Evolutionary conservation across 352 stramenopile genomes (phyloP), one percentile per base, ranked within the genome.

Genomic region (Phytophthora colocasiae): DNA sequence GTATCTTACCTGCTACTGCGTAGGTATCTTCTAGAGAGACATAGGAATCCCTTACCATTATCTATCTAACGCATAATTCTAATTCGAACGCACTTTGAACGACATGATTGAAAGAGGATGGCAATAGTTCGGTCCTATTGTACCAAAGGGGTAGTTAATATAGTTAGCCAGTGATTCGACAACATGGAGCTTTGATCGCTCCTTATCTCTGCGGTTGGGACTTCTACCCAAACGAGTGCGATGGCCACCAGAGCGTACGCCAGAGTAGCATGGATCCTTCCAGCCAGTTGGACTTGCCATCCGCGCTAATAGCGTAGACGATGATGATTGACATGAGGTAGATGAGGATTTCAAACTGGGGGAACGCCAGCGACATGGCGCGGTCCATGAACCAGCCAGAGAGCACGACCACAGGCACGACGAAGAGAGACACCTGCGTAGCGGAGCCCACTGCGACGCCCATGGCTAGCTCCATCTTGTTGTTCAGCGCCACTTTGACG

Each of bases 391-490:
- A 72, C 97, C 97, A 99, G 57, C 97, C 97, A 15, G 97, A 85
- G 27, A 99, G 64, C 34, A 99, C 95, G 17, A 97, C 92, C 2
- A 98, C 80, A 4, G 97, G 97, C 32, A 99, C 90, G 22, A 99
- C 97, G 73, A 99, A 99, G 39, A 99, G 87, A 44, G 96, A 97
- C 24, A 99, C 97, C 64, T 99, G 97, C 11, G 97, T 98, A 19
- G 92, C 96, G 0, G 92, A 98, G 24, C 97, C 97, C n/a, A 99
- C 85, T n/a, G 97, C 97, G 27, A 99, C 96, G 51, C 97, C 97
- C 83, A 99, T 98, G 5, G 97, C 92, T 10, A 99, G 84, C 86
- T 99, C 97, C 96, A 99, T 99, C 80, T 99, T 99, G 76, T 98
- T 89, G 76, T 99, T 98, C 59, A 98, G 91, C 19, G 97, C 97